Evolutionary conservation across 345 rosid species (phyloP), one percentile per base, ranked within the genome.

Genomic region (Salix suchowensis): DNA sequence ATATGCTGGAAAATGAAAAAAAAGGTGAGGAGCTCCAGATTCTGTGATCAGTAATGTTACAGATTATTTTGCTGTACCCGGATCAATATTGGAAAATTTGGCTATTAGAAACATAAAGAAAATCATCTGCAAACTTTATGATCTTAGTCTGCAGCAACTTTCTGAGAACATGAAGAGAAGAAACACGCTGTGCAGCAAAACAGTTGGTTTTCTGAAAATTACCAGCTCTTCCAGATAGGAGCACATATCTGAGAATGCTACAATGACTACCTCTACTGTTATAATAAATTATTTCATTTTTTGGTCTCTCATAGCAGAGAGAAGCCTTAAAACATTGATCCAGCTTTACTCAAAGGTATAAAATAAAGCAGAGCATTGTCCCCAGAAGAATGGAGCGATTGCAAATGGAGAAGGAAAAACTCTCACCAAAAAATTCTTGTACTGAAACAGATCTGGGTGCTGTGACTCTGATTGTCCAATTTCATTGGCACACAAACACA

Each of bases 391-490:
- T 48, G 75, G 60, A 2, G 62, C 42, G 28, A 55, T 37, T 30
- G 44, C 48, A 54, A 39, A 77, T 40, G 77, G 37, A 40, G 68
- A 68, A 32, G 14, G 46, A 73, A 7, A 37, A 50, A 65, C 48
- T 76, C 34, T 88, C 75, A 94, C 99, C 12, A 95, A 91, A 85
- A 88, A 94, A 73, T 96, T 96, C 85, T 84, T 79, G 88, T 96
- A 94, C 79, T 89, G 69, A 69, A 92, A 96, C 58, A 91, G 86
- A 72, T 91, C 94, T 2, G 91, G 95, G 77, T 78, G 85, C 79
- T 96, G 99, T 66, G 97, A 89, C 82, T 96, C 99, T 23, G 98
- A 87, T 77, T 96, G 99, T 67, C 99, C 99, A 44, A 90, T 96
- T 83, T 96, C 99, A 86, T 92, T 96, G 74, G 98, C 92, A 74